phyloP scores from a whole-genome alignment of 306 rosid species.

The Chamaecrista fasciculata region DNA sequence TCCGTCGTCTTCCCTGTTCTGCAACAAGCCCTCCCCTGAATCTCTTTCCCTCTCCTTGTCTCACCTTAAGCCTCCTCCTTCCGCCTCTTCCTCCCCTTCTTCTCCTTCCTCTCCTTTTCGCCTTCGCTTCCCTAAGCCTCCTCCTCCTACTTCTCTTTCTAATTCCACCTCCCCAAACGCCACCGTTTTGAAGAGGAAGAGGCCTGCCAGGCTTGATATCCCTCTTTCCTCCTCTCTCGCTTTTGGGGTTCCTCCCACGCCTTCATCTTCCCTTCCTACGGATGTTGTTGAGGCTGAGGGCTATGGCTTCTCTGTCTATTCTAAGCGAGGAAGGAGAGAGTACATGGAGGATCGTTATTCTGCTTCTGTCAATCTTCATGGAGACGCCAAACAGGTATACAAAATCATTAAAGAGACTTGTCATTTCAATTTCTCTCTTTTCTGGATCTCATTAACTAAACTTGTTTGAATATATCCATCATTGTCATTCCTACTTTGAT shows the following conservation, averaged over 20 bases:
- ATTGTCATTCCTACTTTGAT: too few relatives aligned
- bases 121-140: constrained; percentile 56
- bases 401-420: too few relatives aligned
- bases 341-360: constrained; percentile 90
- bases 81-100: constrained; percentile 58
- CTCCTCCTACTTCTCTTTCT: constrained; percentile 47
- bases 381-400: constrained; percentile 72
- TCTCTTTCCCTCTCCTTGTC: neutral
- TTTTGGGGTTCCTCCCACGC: constrained; percentile 45
- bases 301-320: constrained; percentile 62
- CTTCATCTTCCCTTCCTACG: constrained; percentile 41
- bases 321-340: constrained; percentile 90
- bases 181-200: constrained; percentile 77
- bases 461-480: too few relatives aligned
- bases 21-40: constrained; percentile 1
- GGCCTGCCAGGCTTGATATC: constrained; percentile 75
- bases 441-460: too few relatives aligned
- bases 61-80: constrained; percentile 1
- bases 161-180: constrained; percentile 40
- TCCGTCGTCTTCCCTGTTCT: constrained; percentile 19
- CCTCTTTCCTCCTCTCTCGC: constrained; percentile 54
- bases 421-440: too few relatives aligned
- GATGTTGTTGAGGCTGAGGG: constrained; percentile 63
- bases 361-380: constrained; percentile 60
- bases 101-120: constrained; percentile 83